Evolutionary conservation across 352 stramenopile species (phyloP), one percentile per base, ranked within the genome.

Genomic region (Phytophthora podocarpi): DNA sequence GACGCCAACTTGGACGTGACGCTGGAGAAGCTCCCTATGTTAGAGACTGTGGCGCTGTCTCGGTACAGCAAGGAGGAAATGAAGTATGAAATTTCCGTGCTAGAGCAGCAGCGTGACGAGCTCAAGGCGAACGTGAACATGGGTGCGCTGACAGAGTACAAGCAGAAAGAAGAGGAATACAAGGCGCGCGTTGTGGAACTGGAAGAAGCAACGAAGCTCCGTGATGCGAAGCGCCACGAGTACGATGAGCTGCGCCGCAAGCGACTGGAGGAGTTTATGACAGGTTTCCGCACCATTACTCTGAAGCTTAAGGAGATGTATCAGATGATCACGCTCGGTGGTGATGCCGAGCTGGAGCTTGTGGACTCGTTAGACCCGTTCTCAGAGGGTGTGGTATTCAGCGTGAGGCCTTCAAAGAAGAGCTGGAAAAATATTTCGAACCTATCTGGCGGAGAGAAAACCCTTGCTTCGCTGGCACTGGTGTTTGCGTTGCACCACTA

Each of bases 271-370:
- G 97, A 98, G 72, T 99, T 99, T 70, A 99, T 99, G 98, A 86
- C 95, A 21, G 98, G 98, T 8, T 99, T 99, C 77, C 93, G 93
- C 26, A 71, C 85, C 18, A 99, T 99, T 77, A 99, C 97, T 24
- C 84, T 99, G 34, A 99, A 99, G 72, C 82, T 99, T 16, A 99
- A 99, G 83, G 98, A 99, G 67, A 99, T 99, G 97, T 99, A 99
- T 67, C 97, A 99, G 78, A 99, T 99, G 95, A 98, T 98, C 62
- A 98, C 95, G 7, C 79, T 98, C 9, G 95, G 95, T 26, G 95
- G 95, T 28, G 97, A 99, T 76, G 98, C 98, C 5, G 97, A 99
- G 69, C 74, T 99, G 16, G 97, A 99, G 67, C 92, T 99, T 16
- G 97, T 99, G 7, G 97, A 99, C 70, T 99, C 96, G 5, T 72